Conservation (phyloP, 2,329 filamentous ascomycete genomes). For the Pyricularia sp. region DNA sequence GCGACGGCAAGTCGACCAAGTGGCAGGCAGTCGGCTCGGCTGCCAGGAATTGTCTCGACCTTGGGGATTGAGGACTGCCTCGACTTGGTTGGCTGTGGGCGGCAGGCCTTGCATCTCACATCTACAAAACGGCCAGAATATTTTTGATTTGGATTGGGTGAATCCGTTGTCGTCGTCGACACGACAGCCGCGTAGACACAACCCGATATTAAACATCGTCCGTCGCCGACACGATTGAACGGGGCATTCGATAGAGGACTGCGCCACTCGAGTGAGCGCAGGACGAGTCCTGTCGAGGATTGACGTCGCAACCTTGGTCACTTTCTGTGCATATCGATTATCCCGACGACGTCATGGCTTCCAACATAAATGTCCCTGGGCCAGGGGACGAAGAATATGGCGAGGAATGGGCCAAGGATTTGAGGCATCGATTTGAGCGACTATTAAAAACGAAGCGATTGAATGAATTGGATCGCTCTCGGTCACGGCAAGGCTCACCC, state of each 20-base stretch:
- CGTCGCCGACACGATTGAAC: not conserved
- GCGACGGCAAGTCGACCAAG: not conserved
- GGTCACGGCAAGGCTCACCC: slow-evolving; percentile 45
- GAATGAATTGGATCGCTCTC: slow-evolving; percentile 63
- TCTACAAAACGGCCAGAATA: not conserved
- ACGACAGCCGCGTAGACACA: not conserved
- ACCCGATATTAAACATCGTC: not conserved
- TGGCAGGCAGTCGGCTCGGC: not conserved
- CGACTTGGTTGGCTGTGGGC: not conserved
- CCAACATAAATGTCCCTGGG: slow-evolving; percentile 11
- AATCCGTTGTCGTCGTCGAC: not conserved
- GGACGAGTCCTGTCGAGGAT: not conserved
- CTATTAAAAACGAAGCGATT: slow-evolving; percentile 76
- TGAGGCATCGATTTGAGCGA: slow-evolving; percentile 76
- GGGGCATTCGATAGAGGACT: not conserved
- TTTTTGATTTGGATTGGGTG: not conserved
- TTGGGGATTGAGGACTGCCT: not conserved
- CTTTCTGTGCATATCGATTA: not conserved
- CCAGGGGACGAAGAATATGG: slow-evolving; percentile 34
- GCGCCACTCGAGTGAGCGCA: not conserved
- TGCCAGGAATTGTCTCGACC: not conserved
- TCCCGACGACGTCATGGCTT: slow-evolving; percentile 14
- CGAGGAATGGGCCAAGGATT: slow-evolving; percentile 63
- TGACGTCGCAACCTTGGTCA: not conserved
- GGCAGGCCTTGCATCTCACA: not conserved